Evolutionary conservation across 352 stramenopile genomes (phyloP).

Genomic region (Phytophthora podocarpi): DNA sequence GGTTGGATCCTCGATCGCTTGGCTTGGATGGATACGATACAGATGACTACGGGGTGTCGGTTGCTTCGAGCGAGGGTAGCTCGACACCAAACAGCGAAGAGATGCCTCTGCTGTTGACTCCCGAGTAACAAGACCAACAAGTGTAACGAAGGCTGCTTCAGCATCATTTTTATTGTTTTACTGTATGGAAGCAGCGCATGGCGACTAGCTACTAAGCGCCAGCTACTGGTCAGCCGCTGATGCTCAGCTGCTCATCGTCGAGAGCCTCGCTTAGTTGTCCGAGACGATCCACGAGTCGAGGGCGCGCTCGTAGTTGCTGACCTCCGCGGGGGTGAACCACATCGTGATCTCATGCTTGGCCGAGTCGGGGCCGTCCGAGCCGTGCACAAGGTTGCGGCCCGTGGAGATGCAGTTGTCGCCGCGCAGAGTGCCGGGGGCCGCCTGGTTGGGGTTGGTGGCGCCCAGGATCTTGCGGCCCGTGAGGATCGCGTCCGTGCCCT

Average conservation of each 20-base stretch:
- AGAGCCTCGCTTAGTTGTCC: constrained; percentile 77
- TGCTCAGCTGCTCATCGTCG: not conserved
- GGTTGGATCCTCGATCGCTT: constrained; percentile 11
- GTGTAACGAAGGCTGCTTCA: constrained; percentile 12
- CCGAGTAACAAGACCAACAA: constrained; percentile 3
- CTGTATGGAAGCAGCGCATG: constrained; percentile 27
- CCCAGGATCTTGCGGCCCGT: constrained; percentile 95
- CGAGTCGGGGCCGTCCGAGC: constrained; percentile 91
- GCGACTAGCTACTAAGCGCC: not conserved
- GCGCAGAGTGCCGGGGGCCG: constrained; percentile 93
- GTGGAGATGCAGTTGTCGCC: constrained; percentile 94
- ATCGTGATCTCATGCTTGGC: constrained; percentile 94
- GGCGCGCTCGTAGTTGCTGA: constrained; percentile 91
- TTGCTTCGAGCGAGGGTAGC: constrained; percentile 21
- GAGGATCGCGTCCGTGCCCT: constrained; percentile 94
- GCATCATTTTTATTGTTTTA: constrained; percentile 32
- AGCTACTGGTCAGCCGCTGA: not conserved
- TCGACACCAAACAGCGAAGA: constrained; percentile 31
- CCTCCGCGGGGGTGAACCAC: constrained; percentile 93
- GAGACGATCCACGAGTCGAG: constrained; percentile 90
- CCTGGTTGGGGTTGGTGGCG: constrained; percentile 94
- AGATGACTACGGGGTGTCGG: constrained; percentile 29
- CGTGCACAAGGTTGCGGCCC: constrained; percentile 93
- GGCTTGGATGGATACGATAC: constrained; percentile 29
- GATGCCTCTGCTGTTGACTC: constrained; percentile 22